Base-by-base conservation (phyloP, 2,329 filamentous ascomycete genomes). In the Colletotrichum orchidophilum region DNA sequence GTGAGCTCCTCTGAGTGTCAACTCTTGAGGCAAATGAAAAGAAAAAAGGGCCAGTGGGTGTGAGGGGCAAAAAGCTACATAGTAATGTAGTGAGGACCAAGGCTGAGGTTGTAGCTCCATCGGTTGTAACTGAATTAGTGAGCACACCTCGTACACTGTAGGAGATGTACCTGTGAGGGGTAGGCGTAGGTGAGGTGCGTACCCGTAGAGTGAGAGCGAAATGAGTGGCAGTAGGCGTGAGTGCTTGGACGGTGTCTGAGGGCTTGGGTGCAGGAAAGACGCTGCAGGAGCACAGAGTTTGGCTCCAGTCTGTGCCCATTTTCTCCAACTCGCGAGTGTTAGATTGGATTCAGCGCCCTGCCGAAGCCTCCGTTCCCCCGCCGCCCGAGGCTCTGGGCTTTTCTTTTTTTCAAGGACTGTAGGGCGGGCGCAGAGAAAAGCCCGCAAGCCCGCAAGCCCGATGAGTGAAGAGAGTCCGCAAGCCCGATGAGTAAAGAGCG, bases 261-360 rank as follows among this genome's bases (percentile, higher is more conserved):
- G 46, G 33, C 46, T 33, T 31, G 46, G 33, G 39, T 60, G 66
- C 66, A 59, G 53, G 29, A 39, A 35, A 52, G 42, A 35, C 15
- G 60, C 64, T 63, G 68, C 58, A 58, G 53, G 68, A 71, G 68
- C 68, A 71, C 68, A 71, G 68, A 71, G 68, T 71, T 71, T 71
- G 68, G 64, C 68, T 15, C 68, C 42, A 71, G 68, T 71, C 68
- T 68, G 68, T 71, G 68, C 68, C 46, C 59, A n/a, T 31, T 39
- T 26, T 31, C 27, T 21, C 49, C 60, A 53, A 35, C 33, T 33
- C 52, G 29, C 21, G 42, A 49, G 42, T 24, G 24, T 29, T 27
- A 58, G 62, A 70, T 65, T 33, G 53, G 54, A 21, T 54, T 49
- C 63, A 70, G 67, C 63, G 53, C 24, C 29, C 24, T 35, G 42